phyloP scores from a whole-genome alignment of 1,284 basidiomycete species.

The Ceratorhiza oryzae-sativae region DNA sequence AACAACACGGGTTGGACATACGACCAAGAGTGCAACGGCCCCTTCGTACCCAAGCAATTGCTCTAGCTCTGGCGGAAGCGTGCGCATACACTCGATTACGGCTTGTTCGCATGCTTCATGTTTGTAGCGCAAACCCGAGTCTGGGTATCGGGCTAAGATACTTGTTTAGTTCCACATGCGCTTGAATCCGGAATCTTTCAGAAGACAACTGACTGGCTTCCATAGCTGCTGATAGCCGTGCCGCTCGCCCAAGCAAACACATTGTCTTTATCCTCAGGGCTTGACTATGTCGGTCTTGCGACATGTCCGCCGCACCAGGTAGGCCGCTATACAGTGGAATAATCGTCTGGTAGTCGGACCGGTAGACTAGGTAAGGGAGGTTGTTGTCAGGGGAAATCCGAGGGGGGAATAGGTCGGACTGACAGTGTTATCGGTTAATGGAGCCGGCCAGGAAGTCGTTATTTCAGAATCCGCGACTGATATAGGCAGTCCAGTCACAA shows the following conservation, averaged over 20 bases:
- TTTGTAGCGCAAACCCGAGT: conserved; percentile 2
- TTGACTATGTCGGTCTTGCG: conserved; percentile 27
- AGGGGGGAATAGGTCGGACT: neutral
- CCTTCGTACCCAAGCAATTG: conserved; percentile 4
- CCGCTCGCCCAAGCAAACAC: conserved; percentile 22
- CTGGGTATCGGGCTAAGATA: conserved; percentile 9
- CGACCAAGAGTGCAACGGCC: neutral
- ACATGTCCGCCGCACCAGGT: conserved; percentile 22
- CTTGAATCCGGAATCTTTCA: neutral
- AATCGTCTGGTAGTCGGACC: conserved; percentile 12
- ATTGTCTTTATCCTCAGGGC: conserved; percentile 19
- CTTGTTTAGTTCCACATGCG: neutral
- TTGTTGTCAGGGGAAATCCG: neutral
- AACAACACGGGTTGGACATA: neutral
- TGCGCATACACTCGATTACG: conserved; percentile 11
- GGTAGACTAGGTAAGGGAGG: neutral
- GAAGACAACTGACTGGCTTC: conserved; percentile 5
- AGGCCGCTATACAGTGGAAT: conserved; percentile 11
- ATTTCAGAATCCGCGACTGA: conserved; percentile 35
- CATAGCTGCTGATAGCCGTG: neutral
- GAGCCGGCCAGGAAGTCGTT: conserved; percentile 26
- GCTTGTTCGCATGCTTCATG: conserved; percentile 24
- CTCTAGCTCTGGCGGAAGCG: conserved; percentile 3
- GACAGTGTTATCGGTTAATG: neutral
- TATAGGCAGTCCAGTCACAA: conserved; percentile 28